phyloP scores from a whole-genome alignment of 805 yeast genomes.

The Suhomyces tanzawaensis region DNA sequence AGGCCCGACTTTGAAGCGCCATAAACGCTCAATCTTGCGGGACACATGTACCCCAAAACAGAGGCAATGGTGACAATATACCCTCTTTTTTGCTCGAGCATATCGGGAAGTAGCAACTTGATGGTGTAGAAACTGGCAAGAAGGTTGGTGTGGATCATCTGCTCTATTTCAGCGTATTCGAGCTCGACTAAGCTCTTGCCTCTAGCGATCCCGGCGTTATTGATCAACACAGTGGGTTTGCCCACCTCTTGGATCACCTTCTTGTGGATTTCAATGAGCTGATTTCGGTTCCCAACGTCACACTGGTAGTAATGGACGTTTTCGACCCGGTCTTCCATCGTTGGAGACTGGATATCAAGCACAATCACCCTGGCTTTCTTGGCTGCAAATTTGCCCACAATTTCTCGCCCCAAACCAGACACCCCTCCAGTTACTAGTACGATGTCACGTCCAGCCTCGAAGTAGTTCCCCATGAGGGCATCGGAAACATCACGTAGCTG shows the following conservation, averaged over 20 bases:
- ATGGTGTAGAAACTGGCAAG: conserved; percentile 67
- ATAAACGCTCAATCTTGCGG: conserved; percentile 77
- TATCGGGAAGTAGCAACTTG: conserved; percentile 69
- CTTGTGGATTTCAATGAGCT: conserved; percentile 41
- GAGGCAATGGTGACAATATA: conserved; percentile 81
- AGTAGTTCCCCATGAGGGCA: conserved; percentile 47
- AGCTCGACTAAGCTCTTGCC: conserved; percentile 58
- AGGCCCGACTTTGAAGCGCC: conserved; percentile 91
- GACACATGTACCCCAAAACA: conserved; percentile 79
- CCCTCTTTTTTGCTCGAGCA: conserved; percentile 63
- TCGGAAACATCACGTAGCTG: conserved; percentile 32
- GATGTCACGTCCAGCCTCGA: conserved; percentile 55
- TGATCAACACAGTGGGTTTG: conserved; percentile 62
- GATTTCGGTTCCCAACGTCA: conserved; percentile 59
- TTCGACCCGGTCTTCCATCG: conserved; percentile 24
- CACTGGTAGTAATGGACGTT: conserved; percentile 59
- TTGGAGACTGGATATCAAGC: conserved; percentile 49
- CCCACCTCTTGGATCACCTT: conserved; percentile 52
- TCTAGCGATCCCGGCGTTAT: conserved; percentile 78
- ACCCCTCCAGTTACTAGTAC: conserved; percentile 83
- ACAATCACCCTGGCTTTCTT: conserved; percentile 57
- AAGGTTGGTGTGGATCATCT: conserved; percentile 64
- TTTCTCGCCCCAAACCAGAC: conserved; percentile 71
- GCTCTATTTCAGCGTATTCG: conserved; percentile 56
- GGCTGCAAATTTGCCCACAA: conserved; percentile 47